phyloP scores from a whole-genome alignment of 305 asterid species.

The Solanum hybrid region DNA sequence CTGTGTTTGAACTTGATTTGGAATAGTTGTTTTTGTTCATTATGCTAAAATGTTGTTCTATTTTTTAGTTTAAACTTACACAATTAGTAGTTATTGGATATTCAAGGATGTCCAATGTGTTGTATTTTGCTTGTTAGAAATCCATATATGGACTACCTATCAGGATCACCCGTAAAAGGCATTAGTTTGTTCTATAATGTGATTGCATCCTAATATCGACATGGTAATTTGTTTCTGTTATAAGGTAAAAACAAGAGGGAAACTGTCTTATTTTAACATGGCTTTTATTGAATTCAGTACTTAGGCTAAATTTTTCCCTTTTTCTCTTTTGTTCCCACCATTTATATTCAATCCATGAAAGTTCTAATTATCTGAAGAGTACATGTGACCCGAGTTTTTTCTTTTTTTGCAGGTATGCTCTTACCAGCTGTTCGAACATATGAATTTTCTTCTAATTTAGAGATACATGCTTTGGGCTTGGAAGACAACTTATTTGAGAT shows the following conservation, averaged over 20 bases:
- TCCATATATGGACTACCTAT: neutral
- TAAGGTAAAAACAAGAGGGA: neutral
- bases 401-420: constrained; percentile 39
- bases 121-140: neutral
- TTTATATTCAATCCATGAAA: neutral
- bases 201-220: neutral
- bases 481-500: constrained; percentile 42
- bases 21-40: neutral
- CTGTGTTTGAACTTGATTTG: neutral
- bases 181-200: neutral
- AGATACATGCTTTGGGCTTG: constrained; percentile 21
- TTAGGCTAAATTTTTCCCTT: neutral
- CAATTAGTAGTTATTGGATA: neutral
- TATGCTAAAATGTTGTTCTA: neutral
- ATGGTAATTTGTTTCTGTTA: neutral
- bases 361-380: neutral
- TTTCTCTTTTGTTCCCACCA: neutral
- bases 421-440: constrained; percentile 54
- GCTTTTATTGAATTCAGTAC: neutral
- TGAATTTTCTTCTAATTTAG: constrained; percentile 46
- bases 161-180: neutral
- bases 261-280: neutral
- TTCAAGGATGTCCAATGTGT: neutral
- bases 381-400: neutral
- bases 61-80: neutral